Evolutionary conservation across 2,329 filamentous ascomycete genomes (phyloP).

Genomic region (Leptosphaerulina australis): DNA sequence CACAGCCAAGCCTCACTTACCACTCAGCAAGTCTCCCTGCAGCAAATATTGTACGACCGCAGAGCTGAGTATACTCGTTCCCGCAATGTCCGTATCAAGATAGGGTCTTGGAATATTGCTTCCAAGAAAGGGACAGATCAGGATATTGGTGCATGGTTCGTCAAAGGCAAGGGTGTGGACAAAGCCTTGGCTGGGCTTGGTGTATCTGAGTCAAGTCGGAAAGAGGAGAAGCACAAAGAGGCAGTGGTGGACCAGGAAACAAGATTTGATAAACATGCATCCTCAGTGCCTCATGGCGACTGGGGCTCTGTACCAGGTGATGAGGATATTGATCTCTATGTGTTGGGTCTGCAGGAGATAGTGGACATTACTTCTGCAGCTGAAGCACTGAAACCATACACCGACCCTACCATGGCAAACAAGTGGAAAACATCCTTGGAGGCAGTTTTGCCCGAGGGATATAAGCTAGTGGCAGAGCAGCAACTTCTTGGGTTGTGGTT

Average conservation of each 20-base stretch:
- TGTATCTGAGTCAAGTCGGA: constrained; percentile 31
- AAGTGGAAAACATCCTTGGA: constrained; percentile 83
- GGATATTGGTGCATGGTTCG: constrained; percentile 88
- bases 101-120: constrained; percentile 96
- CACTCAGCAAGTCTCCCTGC: constrained; percentile 55
- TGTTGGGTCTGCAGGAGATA: constrained; percentile 88
- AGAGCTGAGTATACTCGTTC: constrained; percentile 78
- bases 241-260: constrained; percentile 57
- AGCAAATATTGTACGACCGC: constrained; percentile 70
- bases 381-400: constrained; percentile 78
- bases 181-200: constrained; percentile 64
- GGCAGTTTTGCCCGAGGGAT: constrained; percentile 75
- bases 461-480: constrained; percentile 76
- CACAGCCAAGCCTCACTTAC: constrained; percentile 36
- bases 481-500: constrained; percentile 86
- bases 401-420: constrained; percentile 71
- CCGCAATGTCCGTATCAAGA: constrained; percentile 79
- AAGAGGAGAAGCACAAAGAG: constrained; percentile 49
- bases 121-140: constrained; percentile 83
- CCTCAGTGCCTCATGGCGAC: constrained; percentile 55
- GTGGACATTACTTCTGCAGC: constrained; percentile 81
- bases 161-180: constrained; percentile 74
- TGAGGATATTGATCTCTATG: constrained; percentile 84
- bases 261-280: constrained; percentile 50
- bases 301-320: constrained; percentile 58